Percentiles rank a stretch among this genome's conserved stretches.
These are phyloP conservation scores for Achaetomium macrosporum DNA, from an alignment of 2,329 filamentous ascomycete species.

Conservation along the genomic window DNA sequence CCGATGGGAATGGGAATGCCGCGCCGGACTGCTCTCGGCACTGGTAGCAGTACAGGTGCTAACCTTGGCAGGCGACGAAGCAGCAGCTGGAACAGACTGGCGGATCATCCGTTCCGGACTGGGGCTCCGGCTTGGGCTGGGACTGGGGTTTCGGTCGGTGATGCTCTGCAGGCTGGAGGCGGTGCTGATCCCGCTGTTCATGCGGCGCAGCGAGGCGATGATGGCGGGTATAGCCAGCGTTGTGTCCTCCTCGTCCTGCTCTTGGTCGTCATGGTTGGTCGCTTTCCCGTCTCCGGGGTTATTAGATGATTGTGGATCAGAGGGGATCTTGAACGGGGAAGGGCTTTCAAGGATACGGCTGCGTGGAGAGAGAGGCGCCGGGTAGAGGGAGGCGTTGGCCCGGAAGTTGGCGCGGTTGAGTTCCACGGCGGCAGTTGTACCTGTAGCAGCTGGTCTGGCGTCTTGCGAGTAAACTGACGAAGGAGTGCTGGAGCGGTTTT, in stretches of 20 bases:
- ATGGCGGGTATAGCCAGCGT: constrained; percentile 29
- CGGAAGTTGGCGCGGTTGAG: constrained; percentile 15
- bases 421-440: background rate
- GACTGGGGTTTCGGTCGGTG: background rate
- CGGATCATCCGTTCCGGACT: background rate
- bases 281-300: background rate
- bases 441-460: background rate
- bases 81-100: background rate
- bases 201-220: constrained; percentile 48
- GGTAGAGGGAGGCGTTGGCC: constrained; percentile 11
- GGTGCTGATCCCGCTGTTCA: constrained; percentile 46
- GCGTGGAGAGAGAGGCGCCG: constrained; percentile 2
- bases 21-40: background rate
- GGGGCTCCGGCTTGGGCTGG: constrained; percentile 26
- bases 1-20: background rate
- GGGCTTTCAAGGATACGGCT: background rate
- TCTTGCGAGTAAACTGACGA: constrained; percentile 20
- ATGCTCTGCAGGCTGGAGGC: constrained; percentile 15
- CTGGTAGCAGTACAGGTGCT: constrained; percentile 8
- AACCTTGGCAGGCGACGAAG: constrained; percentile 15
- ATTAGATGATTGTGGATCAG: background rate
- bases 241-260: background rate
- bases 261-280: background rate
- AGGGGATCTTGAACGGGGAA: background rate
- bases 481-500: constrained; percentile 7